phyloP scores from a whole-genome alignment of 2,329 filamentous ascomycete genomes.

The Fusarium paranaense region DNA sequence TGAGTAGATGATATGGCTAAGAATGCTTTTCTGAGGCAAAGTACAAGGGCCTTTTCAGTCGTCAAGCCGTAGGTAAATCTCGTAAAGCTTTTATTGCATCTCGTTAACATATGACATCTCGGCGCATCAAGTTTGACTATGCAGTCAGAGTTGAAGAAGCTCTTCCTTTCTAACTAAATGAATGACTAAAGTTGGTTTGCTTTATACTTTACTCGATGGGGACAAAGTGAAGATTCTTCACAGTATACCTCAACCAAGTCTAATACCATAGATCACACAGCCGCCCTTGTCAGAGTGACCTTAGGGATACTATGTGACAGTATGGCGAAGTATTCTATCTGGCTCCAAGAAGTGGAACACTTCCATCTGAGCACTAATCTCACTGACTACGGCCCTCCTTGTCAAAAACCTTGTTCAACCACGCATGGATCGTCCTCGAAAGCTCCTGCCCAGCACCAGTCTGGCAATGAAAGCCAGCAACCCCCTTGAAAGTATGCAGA shows the following conservation, averaged over 20 bases:
- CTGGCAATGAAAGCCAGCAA: slow-evolving; percentile 29
- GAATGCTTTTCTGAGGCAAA: no score
- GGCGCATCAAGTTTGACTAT: neutral
- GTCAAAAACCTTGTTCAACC: slow-evolving; percentile 15
- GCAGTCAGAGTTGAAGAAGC: neutral
- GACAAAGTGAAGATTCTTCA: neutral
- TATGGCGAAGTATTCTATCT: neutral
- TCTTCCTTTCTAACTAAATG: neutral
- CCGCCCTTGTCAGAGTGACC: neutral
- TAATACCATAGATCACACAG: neutral
- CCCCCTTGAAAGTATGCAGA: slow-evolving; percentile 18
- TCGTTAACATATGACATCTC: no score
- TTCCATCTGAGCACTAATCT: neutral
- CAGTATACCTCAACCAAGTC: no score
- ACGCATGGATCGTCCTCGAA: slow-evolving; percentile 13
- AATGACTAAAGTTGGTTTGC: neutral
- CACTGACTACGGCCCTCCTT: neutral
- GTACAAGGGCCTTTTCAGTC: no score
- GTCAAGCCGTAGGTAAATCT: no score
- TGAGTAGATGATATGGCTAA: neutral
- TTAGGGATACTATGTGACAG: neutral
- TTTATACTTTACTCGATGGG: neutral
- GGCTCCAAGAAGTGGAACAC: neutral
- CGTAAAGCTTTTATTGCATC: no score
- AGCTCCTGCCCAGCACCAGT: slow-evolving; percentile 26